These are phyloP conservation scores for Ustilaginoidea virens DNA, from an alignment of 2,329 filamentous ascomycete species.

Conservation along the genomic window DNA sequence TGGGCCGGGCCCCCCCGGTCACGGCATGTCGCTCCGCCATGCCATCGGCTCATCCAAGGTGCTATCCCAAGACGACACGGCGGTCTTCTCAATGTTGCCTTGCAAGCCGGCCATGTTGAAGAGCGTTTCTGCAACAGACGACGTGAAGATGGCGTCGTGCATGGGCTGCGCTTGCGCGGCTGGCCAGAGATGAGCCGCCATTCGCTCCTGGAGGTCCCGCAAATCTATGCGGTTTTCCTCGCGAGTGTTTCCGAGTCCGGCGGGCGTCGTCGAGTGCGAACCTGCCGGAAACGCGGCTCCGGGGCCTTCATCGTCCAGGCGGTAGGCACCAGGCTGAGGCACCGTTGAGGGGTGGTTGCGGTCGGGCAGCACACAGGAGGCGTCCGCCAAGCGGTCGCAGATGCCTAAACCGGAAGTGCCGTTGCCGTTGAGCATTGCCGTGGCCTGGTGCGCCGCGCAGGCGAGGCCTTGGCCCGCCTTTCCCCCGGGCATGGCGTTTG, in stretches of 20 bases:
- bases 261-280: constrained; percentile 17
- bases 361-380: too few species aligned
- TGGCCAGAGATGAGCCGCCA: constrained; percentile 17
- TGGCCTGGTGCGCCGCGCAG: too few species aligned
- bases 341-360: too few species aligned
- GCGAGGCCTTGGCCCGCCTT: too few species aligned
- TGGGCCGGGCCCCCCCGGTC: not conserved
- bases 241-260: constrained; percentile 18
- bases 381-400: too few species aligned
- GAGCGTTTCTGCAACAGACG: constrained; percentile 12
- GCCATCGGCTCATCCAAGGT: constrained; percentile 11
- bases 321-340: too few species aligned
- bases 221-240: constrained; percentile 21
- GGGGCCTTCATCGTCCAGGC: too few species aligned
- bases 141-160: constrained; percentile 15
- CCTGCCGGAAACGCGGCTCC: constrained; percentile 12
- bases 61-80: constrained; percentile 5
- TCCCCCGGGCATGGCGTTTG: too few species aligned
- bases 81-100: too few species aligned
- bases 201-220: constrained; percentile 17
- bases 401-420: too few species aligned
- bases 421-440: too few species aligned
- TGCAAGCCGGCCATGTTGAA: constrained; percentile 1
- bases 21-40: constrained; percentile 2
- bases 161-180: constrained; percentile 6